phyloP scores from a whole-genome alignment of 176 grass and related monocot species.

The Oryza australiensis region DNA sequence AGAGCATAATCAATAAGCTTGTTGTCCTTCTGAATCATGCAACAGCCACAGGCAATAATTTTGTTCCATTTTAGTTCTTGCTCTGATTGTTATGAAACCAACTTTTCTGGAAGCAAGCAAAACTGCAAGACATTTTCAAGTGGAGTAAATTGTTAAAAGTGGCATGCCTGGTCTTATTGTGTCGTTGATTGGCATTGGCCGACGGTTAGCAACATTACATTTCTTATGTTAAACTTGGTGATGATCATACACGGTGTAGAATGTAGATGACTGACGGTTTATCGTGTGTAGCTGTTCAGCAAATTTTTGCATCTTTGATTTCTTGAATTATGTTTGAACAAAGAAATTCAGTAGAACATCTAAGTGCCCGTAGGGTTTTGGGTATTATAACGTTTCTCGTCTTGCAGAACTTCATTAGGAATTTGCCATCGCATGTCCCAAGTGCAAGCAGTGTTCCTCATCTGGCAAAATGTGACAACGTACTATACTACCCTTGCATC shows the following conservation, averaged over 20 bases:
- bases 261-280: too few species aligned
- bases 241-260: neutral
- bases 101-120: neutral
- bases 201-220: neutral
- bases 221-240: neutral
- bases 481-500: neutral
- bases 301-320: neutral
- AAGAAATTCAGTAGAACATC: neutral
- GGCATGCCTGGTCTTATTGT: neutral
- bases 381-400: neutral
- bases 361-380: too few species aligned
- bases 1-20: conserved; percentile 58
- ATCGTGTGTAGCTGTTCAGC: neutral
- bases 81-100: neutral
- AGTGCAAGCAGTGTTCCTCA: neutral
- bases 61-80: conserved; percentile 14
- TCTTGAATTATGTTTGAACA: neutral
- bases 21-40: conserved; percentile 35
- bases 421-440: neutral
- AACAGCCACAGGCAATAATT: conserved; percentile 38
- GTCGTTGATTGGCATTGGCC: neutral
- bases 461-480: neutral
- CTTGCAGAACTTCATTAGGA: neutral
- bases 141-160: neutral
- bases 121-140: neutral